Conservation (phyloP, 2,329 filamentous ascomycete species). For the Alternaria solani region DNA sequence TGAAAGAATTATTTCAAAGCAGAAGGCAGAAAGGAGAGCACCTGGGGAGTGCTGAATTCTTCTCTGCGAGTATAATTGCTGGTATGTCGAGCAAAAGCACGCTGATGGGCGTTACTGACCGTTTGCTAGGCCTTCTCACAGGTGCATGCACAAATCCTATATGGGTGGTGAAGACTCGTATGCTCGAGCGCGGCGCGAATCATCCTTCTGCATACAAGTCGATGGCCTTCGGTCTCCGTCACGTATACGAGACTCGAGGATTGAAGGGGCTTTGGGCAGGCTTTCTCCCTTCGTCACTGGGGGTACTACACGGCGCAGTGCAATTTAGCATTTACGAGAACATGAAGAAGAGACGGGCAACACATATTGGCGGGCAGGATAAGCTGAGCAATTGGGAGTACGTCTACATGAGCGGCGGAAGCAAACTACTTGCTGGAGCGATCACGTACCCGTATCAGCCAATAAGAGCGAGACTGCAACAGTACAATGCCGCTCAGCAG, state of each 20-base stretch:
- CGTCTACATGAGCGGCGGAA: slow-evolving; percentile 77
- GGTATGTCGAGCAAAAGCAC: slow-evolving; percentile 49
- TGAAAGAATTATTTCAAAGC: slow-evolving; percentile 63
- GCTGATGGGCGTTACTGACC: slow-evolving; percentile 10
- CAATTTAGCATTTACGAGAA: slow-evolving; percentile 96
- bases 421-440: slow-evolving; percentile 88
- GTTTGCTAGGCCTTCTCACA: slow-evolving; percentile 71
- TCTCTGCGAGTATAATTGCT: slow-evolving; percentile 73
- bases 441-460: slow-evolving; percentile 96
- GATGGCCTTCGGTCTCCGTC: slow-evolving; percentile 73
- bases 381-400: slow-evolving; percentile 76
- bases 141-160: slow-evolving; percentile 90
- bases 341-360: slow-evolving; percentile 68
- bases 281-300: slow-evolving; percentile 80
- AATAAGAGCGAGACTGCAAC: slow-evolving; percentile 85
- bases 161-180: slow-evolving; percentile 98
- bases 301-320: slow-evolving; percentile 89
- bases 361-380: slow-evolving; percentile 41
- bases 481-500: slow-evolving; percentile 77
- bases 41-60: slow-evolving; percentile 76
- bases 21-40: slow-evolving; percentile 51
- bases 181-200: slow-evolving; percentile 83
- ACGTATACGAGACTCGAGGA: slow-evolving; percentile 76
- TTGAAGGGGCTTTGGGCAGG: slow-evolving; percentile 85
- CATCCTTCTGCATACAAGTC: slow-evolving; percentile 81